Base-by-base conservation (phyloP, 345 rosid species). In the Cardamine chenopodiifolia region DNA sequence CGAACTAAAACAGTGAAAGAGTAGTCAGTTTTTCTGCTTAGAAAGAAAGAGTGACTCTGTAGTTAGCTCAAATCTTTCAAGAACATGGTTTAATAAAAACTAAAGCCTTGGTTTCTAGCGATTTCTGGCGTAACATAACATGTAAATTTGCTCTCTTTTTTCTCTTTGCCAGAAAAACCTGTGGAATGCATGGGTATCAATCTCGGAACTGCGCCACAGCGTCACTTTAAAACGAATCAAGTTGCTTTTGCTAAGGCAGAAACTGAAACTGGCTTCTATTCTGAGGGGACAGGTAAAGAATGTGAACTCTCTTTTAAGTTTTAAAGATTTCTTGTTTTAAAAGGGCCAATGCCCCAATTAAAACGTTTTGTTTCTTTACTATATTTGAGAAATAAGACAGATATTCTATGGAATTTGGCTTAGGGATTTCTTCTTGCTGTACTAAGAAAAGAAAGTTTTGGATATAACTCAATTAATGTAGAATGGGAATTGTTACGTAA, bases 221-320 rank as follows among this genome's bases (percentile, higher is more conserved):
- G 97, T 96, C 39, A 85, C 81, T 76, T 78, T 83, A 47, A 96
- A 86, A 77, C 83, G 87, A 83, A 77, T 74, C 7, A 90, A 89
- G 78, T 80, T 96, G 61, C 98, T 89, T 76, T 66, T 81, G 81
- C 79, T 89, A 71, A 88, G 85, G 86, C 91, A 90, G 59, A 90
- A 83, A 78, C 56, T 90, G 90, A 92, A 89, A 85, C 50, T 92
- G 61, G 79, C 75, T 78, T 84, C 87, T 67, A 75, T 96, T 68
- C 85, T 96, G 65, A 82, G 75, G 81, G 93, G 89, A 57, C 97
- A 92, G 82, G 99, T 92, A 86, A 86, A 81, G 81, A 72, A 14
- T 61, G 62, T 52, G 74, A 61, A 13, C 66, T 39, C 66, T 39
- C 45, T 58, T 32, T 49, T 39, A 35, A 6, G 26, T 74, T 57